These are phyloP conservation scores for Lactarius sp. DNA, from an alignment of 768 basidiomycete species.

Conservation along the genomic window DNA sequence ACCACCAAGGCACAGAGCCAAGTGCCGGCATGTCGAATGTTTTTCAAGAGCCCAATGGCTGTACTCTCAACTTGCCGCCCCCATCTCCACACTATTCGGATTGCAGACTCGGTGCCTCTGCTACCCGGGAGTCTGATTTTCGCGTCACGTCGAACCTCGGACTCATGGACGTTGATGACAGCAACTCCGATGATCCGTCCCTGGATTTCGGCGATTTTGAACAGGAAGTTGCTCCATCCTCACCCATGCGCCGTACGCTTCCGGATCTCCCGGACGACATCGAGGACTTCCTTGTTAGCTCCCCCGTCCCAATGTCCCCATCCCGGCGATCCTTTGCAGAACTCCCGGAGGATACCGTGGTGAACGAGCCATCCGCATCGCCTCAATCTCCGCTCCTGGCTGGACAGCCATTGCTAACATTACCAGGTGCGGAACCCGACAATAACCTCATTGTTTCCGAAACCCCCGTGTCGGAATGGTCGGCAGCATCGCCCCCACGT, in stretches of 20 bases:
- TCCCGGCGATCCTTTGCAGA: slow-evolving; percentile 22
- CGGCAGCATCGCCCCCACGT: slow-evolving; percentile 14
- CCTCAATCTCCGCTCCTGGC: slow-evolving; percentile 7
- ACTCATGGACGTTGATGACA: background rate
- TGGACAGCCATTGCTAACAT: slow-evolving; percentile 32
- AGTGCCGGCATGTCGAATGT: background rate
- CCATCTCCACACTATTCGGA: background rate
- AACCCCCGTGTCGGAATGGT: slow-evolving; percentile 14
- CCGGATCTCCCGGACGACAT: slow-evolving; percentile 1
- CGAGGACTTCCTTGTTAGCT: slow-evolving; percentile 1
- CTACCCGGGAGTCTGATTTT: background rate
- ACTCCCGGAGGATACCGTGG: slow-evolving; percentile 18
- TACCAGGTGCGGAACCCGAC: slow-evolving; percentile 43
- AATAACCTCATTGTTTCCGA: slow-evolving; percentile 30
- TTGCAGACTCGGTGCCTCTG: background rate
- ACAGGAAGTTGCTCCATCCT: background rate
- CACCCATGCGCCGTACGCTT: background rate
- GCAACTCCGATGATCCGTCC: background rate
- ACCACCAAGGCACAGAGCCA: background rate
- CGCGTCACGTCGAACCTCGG: background rate
- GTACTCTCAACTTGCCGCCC: background rate
- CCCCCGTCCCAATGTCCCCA: slow-evolving; percentile 16
- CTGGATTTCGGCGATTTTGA: background rate
- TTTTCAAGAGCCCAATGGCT: background rate
- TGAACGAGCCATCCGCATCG: background rate